Percentiles rank a stretch among this genome's conserved stretches.
phyloP scores from a whole-genome alignment of 805 yeast species.

The Teunomyces barrocoloradensis region DNA sequence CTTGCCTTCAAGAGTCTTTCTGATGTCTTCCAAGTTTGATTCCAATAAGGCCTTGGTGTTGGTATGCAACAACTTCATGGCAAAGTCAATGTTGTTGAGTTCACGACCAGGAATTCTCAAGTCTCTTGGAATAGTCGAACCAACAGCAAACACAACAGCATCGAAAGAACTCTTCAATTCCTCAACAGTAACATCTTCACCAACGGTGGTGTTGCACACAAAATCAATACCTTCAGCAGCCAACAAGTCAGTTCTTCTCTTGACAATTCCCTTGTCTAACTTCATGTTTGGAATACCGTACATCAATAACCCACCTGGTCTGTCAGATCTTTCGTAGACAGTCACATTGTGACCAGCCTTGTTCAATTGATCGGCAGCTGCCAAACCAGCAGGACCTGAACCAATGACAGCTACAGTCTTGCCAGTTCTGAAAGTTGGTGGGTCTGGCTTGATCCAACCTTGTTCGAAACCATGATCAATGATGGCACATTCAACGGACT shows the following conservation, averaged over 20 bases:
- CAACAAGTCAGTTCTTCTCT: conserved; percentile 88
- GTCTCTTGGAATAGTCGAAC: conserved; percentile 96
- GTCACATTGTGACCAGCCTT: conserved; percentile 92
- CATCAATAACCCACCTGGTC: conserved; percentile 97
- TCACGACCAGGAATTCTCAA: conserved; percentile 92
- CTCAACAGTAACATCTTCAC: conserved; percentile 74
- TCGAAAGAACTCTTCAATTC: conserved; percentile 64
- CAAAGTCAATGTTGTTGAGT: conserved; percentile 84
- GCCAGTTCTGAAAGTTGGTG: conserved; percentile 81
- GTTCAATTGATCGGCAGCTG: conserved; percentile 95
- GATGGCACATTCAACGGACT: conserved; percentile 92
- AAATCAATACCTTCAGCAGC: conserved; percentile 87
- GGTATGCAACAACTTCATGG: conserved; percentile 85
- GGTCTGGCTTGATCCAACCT: conserved; percentile 90
- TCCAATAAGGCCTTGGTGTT: conserved; percentile 90
- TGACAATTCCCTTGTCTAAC: conserved; percentile 87
- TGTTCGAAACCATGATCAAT: conserved; percentile 94
- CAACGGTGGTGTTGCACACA: conserved; percentile 73
- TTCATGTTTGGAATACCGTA: conserved; percentile 99
- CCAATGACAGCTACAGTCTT: conserved; percentile 85
- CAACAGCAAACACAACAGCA: conserved; percentile 89
- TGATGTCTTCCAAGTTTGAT: conserved; percentile 73
- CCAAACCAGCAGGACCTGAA: conserved; percentile 96
- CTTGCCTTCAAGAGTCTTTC: conserved; percentile 73
- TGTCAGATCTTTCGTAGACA: conserved; percentile 89